Base-by-base conservation (phyloP, 805 yeast genomes). In the Pichia nanzhaoensis region DNA sequence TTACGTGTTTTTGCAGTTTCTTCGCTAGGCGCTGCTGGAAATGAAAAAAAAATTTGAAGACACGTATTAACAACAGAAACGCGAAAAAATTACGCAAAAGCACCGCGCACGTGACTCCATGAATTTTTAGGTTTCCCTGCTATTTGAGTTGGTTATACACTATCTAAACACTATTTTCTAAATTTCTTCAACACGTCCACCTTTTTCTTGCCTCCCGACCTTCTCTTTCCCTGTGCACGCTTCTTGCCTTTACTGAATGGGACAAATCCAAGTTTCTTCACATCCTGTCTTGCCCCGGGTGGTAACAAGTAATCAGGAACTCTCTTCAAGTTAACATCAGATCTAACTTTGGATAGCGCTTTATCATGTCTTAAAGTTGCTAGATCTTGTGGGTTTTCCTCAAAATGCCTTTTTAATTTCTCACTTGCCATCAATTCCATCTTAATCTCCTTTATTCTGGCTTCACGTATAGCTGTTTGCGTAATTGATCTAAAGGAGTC, bases 401-500 rank as follows among this genome's bases (percentile, higher is more conserved):
- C 96, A 61, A 93, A 93, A 66, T 88, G 95, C 59, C 96, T 77
- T 66, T 89, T 88, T 61, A 93, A 75, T 60, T 87, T 89, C 47
- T 88, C 96, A 55, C 95, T 85, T 37, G 91, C 78, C 51, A 93
- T 69, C 61, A 93, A 71, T 64, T 93, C 98, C 53, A 81, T 77
- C 63, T 85, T 85, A 63, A 91, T 74, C 60, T 93, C 99, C 62
- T 80, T 84, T 46, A 89, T 75, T 58, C 98, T 77, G 1, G 98
- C 98, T 58, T 93, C 97, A 65, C 97, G 80, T 21, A 93, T 78
- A 0, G 96, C 85, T 9, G 84, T 82, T 46, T 78, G 78, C 0
- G 99, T 93, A 20, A 93, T 95, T 0, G 98, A 85, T 67, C 98
- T 78, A 68, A 91, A 93, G 0, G 96, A 96, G 67, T 93, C 99